These are phyloP conservation scores for Quercus gilva DNA, from an alignment of 306 rosid species.

Conservation along the genomic window DNA sequence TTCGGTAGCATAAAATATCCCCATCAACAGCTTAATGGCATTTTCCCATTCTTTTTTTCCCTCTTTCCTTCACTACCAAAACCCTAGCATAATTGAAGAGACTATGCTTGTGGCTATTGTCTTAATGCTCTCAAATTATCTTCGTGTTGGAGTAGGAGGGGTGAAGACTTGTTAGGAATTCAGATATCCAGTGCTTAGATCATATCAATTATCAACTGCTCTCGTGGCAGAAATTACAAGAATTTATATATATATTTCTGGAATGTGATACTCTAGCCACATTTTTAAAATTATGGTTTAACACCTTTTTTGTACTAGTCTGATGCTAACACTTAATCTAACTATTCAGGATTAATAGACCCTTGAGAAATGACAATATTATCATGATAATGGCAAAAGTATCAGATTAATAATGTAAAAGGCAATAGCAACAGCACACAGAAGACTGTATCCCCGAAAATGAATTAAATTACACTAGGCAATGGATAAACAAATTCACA, in stretches of 20 bases:
- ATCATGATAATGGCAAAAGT: too few relatives aligned
- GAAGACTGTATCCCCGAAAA: conserved; percentile 30
- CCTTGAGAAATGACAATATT: too few relatives aligned
- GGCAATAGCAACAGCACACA: conserved; percentile 24
- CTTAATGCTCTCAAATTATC: neutral
- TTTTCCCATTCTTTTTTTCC: too few relatives aligned
- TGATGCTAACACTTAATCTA: too few relatives aligned
- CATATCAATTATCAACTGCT: neutral
- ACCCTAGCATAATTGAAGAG: too few relatives aligned
- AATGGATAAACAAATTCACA: conserved; percentile 28
- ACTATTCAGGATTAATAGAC: too few relatives aligned
- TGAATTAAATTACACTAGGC: conserved; percentile 36
- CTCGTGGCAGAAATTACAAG: neutral
- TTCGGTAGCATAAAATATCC: too few relatives aligned
- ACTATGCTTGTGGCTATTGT: neutral
- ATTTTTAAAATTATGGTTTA: neutral
- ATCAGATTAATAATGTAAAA: neutral
- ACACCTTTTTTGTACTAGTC: too few relatives aligned
- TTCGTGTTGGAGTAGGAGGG: too few relatives aligned
- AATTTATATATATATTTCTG: neutral
- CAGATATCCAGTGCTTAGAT: neutral
- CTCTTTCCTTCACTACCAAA: too few relatives aligned
- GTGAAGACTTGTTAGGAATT: neutral
- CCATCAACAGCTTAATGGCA: too few relatives aligned
- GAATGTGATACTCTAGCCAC: neutral